Percentiles rank a stretch among this genome's conserved stretches.
Evolutionary conservation across 352 stramenopile genomes (phyloP).

Genomic region (Elongisporangium undulatum): DNA sequence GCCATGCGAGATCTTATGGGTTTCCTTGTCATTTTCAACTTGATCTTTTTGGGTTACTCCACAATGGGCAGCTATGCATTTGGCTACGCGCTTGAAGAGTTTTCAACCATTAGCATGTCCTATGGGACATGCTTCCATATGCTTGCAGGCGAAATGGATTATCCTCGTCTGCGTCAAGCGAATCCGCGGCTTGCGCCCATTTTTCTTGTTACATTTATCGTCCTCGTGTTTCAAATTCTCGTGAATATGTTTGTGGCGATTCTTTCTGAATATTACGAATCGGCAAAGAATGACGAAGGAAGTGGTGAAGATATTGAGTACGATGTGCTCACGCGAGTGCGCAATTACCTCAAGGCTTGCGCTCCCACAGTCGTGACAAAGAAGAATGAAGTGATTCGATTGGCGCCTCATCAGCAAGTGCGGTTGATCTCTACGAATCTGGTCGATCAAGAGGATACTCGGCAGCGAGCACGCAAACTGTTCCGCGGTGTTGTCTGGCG

Average conservation of each 20-base stretch:
- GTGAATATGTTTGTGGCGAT: constrained; percentile 91
- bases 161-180: constrained; percentile 64
- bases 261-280: constrained; percentile 86
- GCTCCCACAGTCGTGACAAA: constrained; percentile 75
- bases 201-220: constrained; percentile 84
- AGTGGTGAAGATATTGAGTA: constrained; percentile 79
- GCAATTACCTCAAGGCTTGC: constrained; percentile 69
- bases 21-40: constrained; percentile 86
- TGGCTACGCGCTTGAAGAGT: constrained; percentile 78
- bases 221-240: constrained; percentile 83
- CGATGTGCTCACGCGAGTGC: constrained; percentile 76
- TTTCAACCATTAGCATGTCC: constrained; percentile 77
- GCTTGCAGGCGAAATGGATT: constrained; percentile 83
- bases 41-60: constrained; percentile 86
- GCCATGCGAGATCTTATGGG: constrained; percentile 82
- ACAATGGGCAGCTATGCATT: constrained; percentile 84
- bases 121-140: constrained; percentile 87
- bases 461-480: constrained; percentile 73
- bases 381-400: constrained; percentile 70
- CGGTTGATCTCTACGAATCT: constrained; percentile 86
- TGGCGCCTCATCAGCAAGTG: constrained; percentile 71
- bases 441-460: constrained; percentile 80
- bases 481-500: constrained; percentile 84
- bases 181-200: constrained; percentile 75
- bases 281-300: constrained; percentile 72